Conservation (phyloP, 164 flowering plant genomes). For the Vitis cinerea region DNA sequence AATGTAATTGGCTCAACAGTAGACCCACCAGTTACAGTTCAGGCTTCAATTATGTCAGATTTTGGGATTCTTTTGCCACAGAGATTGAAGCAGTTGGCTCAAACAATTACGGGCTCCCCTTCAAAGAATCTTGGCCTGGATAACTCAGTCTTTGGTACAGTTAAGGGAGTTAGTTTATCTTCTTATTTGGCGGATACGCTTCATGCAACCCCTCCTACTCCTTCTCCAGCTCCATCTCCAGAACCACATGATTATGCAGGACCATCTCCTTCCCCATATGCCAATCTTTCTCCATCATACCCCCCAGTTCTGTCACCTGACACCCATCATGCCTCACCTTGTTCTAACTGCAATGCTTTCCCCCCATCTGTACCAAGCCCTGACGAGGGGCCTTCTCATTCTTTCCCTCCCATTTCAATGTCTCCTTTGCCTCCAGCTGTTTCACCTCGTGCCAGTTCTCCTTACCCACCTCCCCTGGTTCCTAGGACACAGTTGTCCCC, state of each 20-base stretch:
- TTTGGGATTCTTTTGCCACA: constrained; percentile 48
- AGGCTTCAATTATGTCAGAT: constrained; percentile 61
- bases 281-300: constrained; percentile 21
- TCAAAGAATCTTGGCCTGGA: constrained; percentile 73
- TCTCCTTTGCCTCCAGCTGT: constrained; percentile 22
- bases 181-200: constrained; percentile 48
- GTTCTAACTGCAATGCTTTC: constrained; percentile 18
- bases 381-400: constrained; percentile 7
- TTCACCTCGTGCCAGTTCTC: constrained; percentile 17
- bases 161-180: constrained; percentile 62
- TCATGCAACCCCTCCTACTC: constrained; percentile 29
- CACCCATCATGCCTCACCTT: constrained; percentile 14
- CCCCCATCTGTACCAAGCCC: constrained; percentile 22
- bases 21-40: constrained; percentile 56
- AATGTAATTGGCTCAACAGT: constrained; percentile 63
- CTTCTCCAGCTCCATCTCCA: constrained; percentile 56
- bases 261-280: constrained; percentile 27
- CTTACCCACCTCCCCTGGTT: constrained; percentile 17
- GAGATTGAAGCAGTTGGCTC: constrained; percentile 74
- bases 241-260: constrained; percentile 5
- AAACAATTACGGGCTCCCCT: constrained; percentile 46
- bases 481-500: constrained; percentile 25
- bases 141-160: constrained; percentile 68
- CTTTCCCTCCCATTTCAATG: constrained; percentile 20
- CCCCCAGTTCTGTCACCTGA: constrained; percentile 33